Evolutionary conservation across 2,329 filamentous ascomycete species (phyloP), one percentile per base, ranked within the genome.

Genomic region (Podosphaera xanthii): DNA sequence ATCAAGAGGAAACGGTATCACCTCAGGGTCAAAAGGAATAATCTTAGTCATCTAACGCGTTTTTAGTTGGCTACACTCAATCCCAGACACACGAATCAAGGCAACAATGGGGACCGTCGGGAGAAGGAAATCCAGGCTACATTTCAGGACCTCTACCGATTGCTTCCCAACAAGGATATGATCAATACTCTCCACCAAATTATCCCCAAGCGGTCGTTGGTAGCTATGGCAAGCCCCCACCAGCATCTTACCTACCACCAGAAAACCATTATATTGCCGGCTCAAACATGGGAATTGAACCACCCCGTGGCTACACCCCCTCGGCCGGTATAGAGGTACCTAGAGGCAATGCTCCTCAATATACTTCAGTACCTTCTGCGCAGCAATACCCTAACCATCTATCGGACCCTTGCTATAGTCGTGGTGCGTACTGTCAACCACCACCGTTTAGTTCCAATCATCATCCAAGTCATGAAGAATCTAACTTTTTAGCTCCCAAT

Each of bases 381-480:
- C 67, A 71, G 52, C 71, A 72, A 64, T 66, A 66, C 64, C 35
- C 63, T 4, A 59, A 64, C 33, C 76, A 76, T 66, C 72, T 76
- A 61, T 68, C 72, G 67, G 78, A 80, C 68, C 71, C 77, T 53
- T 75, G 76, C 63, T 79, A 77, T 64, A 77, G 77, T 72, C 79
- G 79, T 74, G 78, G 79, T 78, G 75, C 75, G 76, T 82, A 77
- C 72, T 63, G 61, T 64, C 59, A 68, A 60, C 61, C 59, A 57
- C 62, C 60, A 61, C 58, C 61, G 62, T 62, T 62, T 57, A 53
- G 8, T 42, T 4, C 34, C 61, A 60, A 57, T 59, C 58, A 56
- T 59, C 49, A 59, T 58, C 61, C 42, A 57, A 59, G 64, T 62
- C 61, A 62, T 64, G 62, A 63, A 61, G 59, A 65, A 48, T 67